Evolutionary conservation across 495 filamentous ascomycete genomes (phyloP), one percentile per base, ranked within the genome.

Genomic region (Aspergillus nanangensis): DNA sequence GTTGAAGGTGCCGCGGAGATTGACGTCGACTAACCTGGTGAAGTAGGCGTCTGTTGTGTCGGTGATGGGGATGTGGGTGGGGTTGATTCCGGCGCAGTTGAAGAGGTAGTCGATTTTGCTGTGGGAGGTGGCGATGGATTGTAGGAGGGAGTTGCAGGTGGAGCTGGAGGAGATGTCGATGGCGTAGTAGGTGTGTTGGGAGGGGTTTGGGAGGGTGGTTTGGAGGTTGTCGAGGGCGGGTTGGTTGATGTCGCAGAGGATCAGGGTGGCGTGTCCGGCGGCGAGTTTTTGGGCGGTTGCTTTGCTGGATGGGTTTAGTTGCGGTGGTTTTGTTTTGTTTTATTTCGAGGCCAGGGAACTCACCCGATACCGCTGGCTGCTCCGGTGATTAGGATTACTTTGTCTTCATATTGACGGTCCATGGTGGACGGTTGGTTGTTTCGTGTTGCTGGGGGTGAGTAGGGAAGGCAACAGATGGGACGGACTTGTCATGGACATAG

Each of bases 341-440:
- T n/a, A n/a, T n/a, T n/a, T n/a, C n/a, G n/a, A n/a, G n/a, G n/a
- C n/a, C 19, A 8, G 14, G 33, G 11, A n/a, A n/a, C 51, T 17
- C 64, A 67, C 46, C 77, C 77, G 46, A 80, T 79, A 41, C 77
- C 76, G 32, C 65, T 72, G n/a, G 66, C 72, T 13, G 74, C 75
- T 9, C 75, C 76, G 5, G 76, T 80, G 42, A 78, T 66, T 19
- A 78, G 54, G 50, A 70, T 62, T 24, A 23, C 27, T 23, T 48
- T 41, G 44, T 21, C 23, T 34, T 41, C 17, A 15, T 34, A 34
- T n/a, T n/a, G n/a, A n/a, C n/a, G n/a, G n/a, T n/a, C n/a, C n/a
- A n/a, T n/a, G n/a, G n/a, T n/a, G n/a, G n/a, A n/a, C n/a, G n/a
- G n/a, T n/a, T n/a, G n/a, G n/a, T n/a, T n/a, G n/a, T n/a, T n/a